Percentiles rank a stretch among this genome's conserved stretches.
Conservation (phyloP, 2,329 filamentous ascomycete species). For the Cytospora chrysosperma region DNA sequence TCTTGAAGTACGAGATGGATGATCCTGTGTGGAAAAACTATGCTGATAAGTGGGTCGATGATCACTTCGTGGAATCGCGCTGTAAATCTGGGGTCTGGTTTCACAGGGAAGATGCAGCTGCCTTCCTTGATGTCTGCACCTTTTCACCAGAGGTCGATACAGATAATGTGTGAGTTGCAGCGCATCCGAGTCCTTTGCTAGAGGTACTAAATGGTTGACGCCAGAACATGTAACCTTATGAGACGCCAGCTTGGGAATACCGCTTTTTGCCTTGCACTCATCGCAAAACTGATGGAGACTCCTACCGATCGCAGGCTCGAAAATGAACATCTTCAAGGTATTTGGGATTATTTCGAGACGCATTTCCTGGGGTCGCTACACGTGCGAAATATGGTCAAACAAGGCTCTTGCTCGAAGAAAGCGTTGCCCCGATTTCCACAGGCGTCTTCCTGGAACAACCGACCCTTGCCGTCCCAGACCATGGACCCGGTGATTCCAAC, state of each 20-base stretch:
- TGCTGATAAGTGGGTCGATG: neutral
- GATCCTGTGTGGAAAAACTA: neutral
- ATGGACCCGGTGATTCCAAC: neutral
- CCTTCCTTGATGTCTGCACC: neutral
- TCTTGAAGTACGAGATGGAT: neutral
- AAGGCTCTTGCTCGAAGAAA: neutral
- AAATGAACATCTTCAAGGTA: neutral
- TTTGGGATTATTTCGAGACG: neutral
- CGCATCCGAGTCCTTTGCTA: neutral
- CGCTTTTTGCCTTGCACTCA: neutral
- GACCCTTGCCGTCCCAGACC: neutral
- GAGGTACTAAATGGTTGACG: neutral
- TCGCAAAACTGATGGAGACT: neutral
- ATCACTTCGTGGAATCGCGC: neutral
- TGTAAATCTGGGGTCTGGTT: neutral
- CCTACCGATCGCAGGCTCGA: neutral
- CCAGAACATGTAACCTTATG: neutral
- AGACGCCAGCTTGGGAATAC: neutral
- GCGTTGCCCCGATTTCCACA: neutral
- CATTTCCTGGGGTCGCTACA: neutral
- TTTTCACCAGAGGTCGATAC: neutral
- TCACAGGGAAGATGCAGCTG: neutral
- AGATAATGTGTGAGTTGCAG: neutral
- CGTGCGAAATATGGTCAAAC: neutral
- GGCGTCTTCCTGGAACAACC: neutral